Evolutionary conservation across 1,284 basidiomycete species (phyloP), one percentile per base, ranked within the genome.

Genomic region (Rhodotorula glutinis): DNA sequence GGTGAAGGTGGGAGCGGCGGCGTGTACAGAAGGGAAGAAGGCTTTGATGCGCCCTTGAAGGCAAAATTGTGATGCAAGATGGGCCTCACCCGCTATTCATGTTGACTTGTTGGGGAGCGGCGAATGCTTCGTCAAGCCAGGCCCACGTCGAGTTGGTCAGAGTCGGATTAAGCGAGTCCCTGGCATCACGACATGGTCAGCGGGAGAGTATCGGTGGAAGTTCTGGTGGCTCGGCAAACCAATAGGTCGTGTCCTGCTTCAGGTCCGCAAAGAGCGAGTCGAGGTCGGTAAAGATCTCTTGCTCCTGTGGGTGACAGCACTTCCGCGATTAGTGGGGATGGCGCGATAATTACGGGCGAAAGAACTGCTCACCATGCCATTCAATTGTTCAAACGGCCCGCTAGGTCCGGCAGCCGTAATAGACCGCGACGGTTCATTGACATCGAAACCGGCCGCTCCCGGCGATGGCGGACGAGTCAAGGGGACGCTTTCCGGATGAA

Each of bases 1-100:
- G 66, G 68, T 17, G 71, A 71, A n/a, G 68, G 68, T 3, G 71
- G 69, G 1, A 52, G 57, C 29, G 69, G 71, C 21, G 71, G 71
- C 17, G 71, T 73, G 41, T 69, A 73, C 51, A 29, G 69, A 8
- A 43, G 71, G n/a, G 71, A 73, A 21, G 69, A 68, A 38, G 41
- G 56, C 3, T 57, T 57, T 19, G 49, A 53, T 16, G n/a, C 25
- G 25, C 62, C 62, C 17, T 49, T 63, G 27, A 63, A 53, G 52
- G 51, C 62, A 23, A 63, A 63, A 52, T 52, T 63, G 51, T 63
- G 57, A 53, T 43, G 40, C 29, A 30, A 23, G 2, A 23, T 54
- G 13, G 46, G 21, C 46, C 9, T 47, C 23, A n/a, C n/a, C 46
- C 46, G 46, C 46, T 47, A 11, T 47, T 21, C 19, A 47, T 21